Percentiles rank a stretch among this genome's conserved stretches.
Conservation (phyloP, 106 monocot genomes). For the Platanthera zijinensis region DNA sequence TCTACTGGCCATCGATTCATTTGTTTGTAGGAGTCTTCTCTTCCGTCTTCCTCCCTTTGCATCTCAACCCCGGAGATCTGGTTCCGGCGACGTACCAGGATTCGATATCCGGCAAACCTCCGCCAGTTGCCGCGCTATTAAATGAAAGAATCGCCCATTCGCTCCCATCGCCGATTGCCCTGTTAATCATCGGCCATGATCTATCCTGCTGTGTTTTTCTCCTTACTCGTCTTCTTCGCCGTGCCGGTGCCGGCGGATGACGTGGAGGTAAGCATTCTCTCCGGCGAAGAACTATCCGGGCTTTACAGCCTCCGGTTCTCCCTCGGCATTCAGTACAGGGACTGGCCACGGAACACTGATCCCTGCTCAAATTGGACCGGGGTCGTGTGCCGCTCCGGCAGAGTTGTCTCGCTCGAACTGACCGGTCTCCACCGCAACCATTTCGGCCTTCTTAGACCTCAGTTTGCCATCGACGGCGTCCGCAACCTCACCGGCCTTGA, state of each 20-base stretch:
- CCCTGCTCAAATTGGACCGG: slow-evolving; percentile 57
- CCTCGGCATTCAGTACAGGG: slow-evolving; percentile 46
- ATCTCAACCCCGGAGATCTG: no score
- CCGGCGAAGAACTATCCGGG: slow-evolving; percentile 32
- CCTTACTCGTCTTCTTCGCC: background rate
- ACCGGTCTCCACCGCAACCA: slow-evolving; percentile 47
- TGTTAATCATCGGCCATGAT: background rate
- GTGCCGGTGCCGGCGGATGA: background rate
- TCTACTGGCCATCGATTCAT: no score
- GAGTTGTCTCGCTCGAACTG: slow-evolving; percentile 31
- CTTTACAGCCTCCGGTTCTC: slow-evolving; percentile 57
- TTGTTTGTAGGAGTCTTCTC: no score
- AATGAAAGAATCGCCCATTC: background rate
- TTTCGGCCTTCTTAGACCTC: slow-evolving; percentile 27
- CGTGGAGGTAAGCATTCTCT: slow-evolving; percentile 8
- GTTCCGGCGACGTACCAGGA: background rate
- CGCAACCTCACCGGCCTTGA: slow-evolving; percentile 37
- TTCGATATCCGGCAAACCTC: background rate
- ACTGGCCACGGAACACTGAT: slow-evolving; percentile 70
- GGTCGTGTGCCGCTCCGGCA: slow-evolving; percentile 19
- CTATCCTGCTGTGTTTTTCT: background rate
- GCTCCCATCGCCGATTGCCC: background rate
- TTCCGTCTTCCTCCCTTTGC: no score
- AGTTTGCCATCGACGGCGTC: slow-evolving; percentile 52
- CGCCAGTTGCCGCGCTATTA: background rate